Base-by-base conservation (phyloP, 176 grass and related monocot genomes). In the Rhynchospora breviuscula region DNA sequence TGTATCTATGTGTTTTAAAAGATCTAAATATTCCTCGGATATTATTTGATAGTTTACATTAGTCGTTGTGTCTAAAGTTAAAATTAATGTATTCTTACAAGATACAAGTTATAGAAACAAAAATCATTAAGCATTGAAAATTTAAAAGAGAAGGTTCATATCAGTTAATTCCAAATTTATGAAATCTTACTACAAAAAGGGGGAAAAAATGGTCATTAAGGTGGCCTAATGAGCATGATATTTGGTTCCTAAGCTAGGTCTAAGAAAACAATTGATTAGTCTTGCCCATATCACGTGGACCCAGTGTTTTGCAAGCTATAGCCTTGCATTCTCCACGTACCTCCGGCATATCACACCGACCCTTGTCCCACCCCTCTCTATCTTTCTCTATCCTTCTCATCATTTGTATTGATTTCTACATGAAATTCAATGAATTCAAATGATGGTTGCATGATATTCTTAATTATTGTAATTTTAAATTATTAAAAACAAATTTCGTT, bases 311-410 rank as follows among this genome's bases (percentile, higher is more conserved):
- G 47, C 68, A 53, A 77, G 72, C 7, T 53, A 6, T 49, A 23
- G 18, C 72, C 72, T 59, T 79, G 23, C 22, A 49, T 79, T 79
- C 75, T 45, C 26, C 17, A 64, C 43, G 59, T 7, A 10, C 58
- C 58, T 45, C 58, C 79, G 79, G 59, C 79, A 81, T 62, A 45
- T 45, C 35, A 61, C 79, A 58, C 79, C 23, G 43, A 60, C 29
- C 78, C 29, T n/a, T 80, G 56, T 45, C 78, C 57, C 77, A 18
- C 25, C 49, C 31, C 23, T 23, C 75, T 22, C 44, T 12, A 11
- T 59, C 53, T 59, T 9, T 80, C 77, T 49, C 33, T 51, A 35
- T 81, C 35, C 19, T 13, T 65, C 60, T 63, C 59, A 80, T 80
- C 79, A 66, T 81, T 81, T 66, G 18, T 44, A 49, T 49, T 49